Percentiles rank a stretch among this genome's conserved stretches.
phyloP scores from a whole-genome alignment of 2,329 filamentous ascomycete genomes.

The Alternaria atra region DNA sequence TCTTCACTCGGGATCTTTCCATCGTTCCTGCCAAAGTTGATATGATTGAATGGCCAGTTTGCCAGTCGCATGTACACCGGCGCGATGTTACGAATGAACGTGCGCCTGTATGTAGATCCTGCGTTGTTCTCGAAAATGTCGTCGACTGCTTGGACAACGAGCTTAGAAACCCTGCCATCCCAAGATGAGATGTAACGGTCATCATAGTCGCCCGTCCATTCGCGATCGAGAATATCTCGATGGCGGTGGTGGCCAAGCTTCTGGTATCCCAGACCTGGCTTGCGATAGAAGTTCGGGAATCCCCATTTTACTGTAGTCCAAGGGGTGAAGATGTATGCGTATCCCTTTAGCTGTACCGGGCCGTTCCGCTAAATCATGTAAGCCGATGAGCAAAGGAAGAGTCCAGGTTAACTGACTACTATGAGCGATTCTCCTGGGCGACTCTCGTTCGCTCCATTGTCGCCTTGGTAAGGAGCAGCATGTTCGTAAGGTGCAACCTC shows the following conservation, averaged over 20 bases:
- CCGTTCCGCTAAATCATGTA: slow-evolving; percentile 17
- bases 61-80: slow-evolving; percentile 40
- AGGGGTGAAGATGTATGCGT: slow-evolving; percentile 31
- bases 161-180: slow-evolving; percentile 41
- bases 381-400: not conserved
- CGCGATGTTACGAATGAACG: slow-evolving; percentile 41
- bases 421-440: not conserved
- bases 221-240: slow-evolving; percentile 34
- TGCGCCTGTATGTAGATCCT: slow-evolving; percentile 41
- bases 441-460: not conserved
- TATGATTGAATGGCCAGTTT: slow-evolving; percentile 43
- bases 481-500: slow-evolving; percentile 15
- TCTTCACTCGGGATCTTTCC: slow-evolving; percentile 34
- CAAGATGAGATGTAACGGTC: slow-evolving; percentile 44
- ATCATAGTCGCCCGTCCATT: slow-evolving; percentile 39
- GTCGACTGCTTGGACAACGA: slow-evolving; percentile 44
- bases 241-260: slow-evolving; percentile 35
- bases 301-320: slow-evolving; percentile 34
- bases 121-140: slow-evolving; percentile 42
- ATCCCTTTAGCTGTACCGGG: slow-evolving; percentile 28
- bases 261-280: slow-evolving; percentile 35
- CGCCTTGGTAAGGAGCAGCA: not conserved
- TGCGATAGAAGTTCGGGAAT: slow-evolving; percentile 38
- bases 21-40: slow-evolving; percentile 32
- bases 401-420: not conserved